Evolutionary conservation across 106 monocot genomes (phyloP).

Genomic region (Amphibolis antarctica): DNA sequence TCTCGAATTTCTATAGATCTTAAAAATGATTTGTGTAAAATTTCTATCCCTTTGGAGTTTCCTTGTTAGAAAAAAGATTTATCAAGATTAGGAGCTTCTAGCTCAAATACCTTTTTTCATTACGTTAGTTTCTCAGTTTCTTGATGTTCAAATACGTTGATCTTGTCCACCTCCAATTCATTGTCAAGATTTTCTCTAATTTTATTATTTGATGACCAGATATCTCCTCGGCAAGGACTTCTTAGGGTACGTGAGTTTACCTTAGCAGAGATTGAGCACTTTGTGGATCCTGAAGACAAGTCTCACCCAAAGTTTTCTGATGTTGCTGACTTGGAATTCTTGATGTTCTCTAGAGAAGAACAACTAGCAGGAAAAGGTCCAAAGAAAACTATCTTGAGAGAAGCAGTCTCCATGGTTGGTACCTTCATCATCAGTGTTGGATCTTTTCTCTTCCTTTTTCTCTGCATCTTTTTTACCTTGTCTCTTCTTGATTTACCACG

Average conservation of each 20-base stretch:
- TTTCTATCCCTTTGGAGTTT: too few relatives aligned
- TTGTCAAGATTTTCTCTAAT: background rate
- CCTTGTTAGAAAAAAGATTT: too few relatives aligned
- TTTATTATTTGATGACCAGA: conserved; percentile 28
- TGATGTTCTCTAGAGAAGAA: conserved; percentile 83
- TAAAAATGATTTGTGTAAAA: too few relatives aligned
- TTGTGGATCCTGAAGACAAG: conserved; percentile 94
- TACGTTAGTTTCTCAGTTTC: background rate
- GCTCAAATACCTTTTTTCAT: background rate
- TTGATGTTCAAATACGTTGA: background rate
- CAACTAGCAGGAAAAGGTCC: conserved; percentile 58
- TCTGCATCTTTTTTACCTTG: background rate
- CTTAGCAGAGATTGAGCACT: conserved; percentile 94
- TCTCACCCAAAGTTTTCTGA: conserved; percentile 84
- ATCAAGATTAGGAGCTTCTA: too few relatives aligned
- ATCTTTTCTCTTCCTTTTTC: background rate
- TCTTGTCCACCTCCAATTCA: background rate
- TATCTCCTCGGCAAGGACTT: conserved; percentile 98
- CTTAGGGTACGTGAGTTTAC: conserved; percentile 94
- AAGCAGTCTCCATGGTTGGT: conserved; percentile 72
- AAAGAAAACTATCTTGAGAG: conserved; percentile 42
- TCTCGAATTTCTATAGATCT: too few relatives aligned
- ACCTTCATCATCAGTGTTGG: background rate
- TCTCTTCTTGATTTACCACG: background rate
- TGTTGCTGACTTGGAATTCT: conserved; percentile 66